These are phyloP conservation scores for Blastobotrys elegans DNA, from an alignment of 1,139 yeast genomes.

Conservation along the genomic window DNA sequence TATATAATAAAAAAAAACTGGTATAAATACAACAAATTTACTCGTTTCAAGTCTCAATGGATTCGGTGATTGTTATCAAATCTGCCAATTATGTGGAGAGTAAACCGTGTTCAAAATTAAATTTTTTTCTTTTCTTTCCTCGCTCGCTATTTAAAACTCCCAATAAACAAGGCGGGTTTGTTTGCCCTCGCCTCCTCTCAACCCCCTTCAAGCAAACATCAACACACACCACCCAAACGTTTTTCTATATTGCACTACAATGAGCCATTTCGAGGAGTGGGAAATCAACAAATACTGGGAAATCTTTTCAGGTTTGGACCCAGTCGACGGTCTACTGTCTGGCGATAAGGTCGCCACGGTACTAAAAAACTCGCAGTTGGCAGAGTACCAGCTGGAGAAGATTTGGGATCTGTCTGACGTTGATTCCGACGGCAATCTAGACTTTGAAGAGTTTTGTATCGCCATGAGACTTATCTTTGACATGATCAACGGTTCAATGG, in stretches of 20 bases:
- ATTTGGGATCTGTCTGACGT: constrained; percentile 94
- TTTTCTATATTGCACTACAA: constrained; percentile 3
- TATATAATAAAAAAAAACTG: too few species aligned
- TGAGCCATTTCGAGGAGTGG: constrained; percentile 68
- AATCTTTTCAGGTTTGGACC: constrained; percentile 83
- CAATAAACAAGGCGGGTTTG: too few species aligned
- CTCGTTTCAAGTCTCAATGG: too few species aligned
- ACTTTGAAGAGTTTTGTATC: constrained; percentile 95
- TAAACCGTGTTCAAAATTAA: too few species aligned
- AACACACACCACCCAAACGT: too few species aligned
- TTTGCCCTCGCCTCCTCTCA: too few species aligned
- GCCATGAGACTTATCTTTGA: constrained; percentile 95
- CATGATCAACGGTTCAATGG: constrained; percentile 68
- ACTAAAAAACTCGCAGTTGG: constrained; percentile 79
- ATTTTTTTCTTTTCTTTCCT: too few species aligned
- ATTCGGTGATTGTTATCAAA: too few species aligned
- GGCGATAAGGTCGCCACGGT: constrained; percentile 87
- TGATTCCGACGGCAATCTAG: constrained; percentile 84
- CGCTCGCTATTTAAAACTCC: too few species aligned
- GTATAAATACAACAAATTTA: too few species aligned
- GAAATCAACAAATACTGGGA: constrained; percentile 97
- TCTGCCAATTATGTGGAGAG: too few species aligned
- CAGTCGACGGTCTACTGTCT: constrained; percentile 67
- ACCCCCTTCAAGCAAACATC: too few species aligned
- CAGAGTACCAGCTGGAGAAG: constrained; percentile 66